Evolutionary conservation across 805 yeast genomes (phyloP), one percentile per base, ranked within the genome.

Genomic region (Metschnikowia noctiluminum): DNA sequence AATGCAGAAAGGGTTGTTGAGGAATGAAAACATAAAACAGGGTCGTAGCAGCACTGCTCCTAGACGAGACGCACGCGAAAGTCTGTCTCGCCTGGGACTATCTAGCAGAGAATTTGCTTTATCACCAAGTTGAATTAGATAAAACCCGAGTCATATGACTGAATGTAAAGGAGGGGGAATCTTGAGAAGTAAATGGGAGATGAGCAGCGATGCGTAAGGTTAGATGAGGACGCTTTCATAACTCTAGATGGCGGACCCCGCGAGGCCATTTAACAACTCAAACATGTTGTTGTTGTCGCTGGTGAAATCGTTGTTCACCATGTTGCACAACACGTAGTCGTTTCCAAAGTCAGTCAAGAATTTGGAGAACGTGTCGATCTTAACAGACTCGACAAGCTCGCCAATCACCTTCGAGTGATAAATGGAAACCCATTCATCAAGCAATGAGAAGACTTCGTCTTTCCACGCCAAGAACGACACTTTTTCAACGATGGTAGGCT

Each of bases 391-490:
- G 10, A 59, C 61, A 9, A 60, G 62, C 26, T 66, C 66, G 36
- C 71, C 70, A 40, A 66, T 62, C 14, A 67, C 56, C 45, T 67
- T 66, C 49, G 71, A 64, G 52, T 68, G 62, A 58, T 77, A 78
- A 43, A 80, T 77, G 39, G 73, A 68, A 56, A 73, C 74, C 98
- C 98, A 92, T 64, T 89, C 96, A 43, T 78, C 74, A 45, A 90
- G 77, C 52, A 92, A 83, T 54, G 89, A 77, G 76, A 78, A 92
- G 36, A 92, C 92, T 68, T 92, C 98, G 65, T 92, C 97, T 65
- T 89, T 91, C 98, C 98, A 92, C 12, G 98, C 98, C 59, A 91
- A 72, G 68, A 92, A 92, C 2, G 97, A 89, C 35, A 84, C 82
- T 61, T 84, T 85, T 65, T 92, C 98, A 16, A 92, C 97, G 64